Evolutionary conservation across 176 grass and related monocot species (phyloP).

Genomic region (Miscanthus lutarioriparius): DNA sequence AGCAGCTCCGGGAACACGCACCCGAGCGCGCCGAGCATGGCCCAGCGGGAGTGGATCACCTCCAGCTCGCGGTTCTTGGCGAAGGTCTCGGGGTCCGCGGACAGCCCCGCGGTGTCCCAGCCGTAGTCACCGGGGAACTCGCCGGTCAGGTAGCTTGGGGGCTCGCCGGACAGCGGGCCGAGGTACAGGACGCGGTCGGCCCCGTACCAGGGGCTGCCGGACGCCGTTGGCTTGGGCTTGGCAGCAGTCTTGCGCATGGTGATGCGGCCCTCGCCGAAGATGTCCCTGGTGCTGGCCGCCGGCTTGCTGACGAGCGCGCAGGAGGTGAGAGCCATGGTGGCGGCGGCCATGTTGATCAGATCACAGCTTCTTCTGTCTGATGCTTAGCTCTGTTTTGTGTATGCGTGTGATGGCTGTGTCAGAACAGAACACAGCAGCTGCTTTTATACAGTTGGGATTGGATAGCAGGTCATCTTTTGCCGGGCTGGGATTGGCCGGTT

Average conservation of each 20-base stretch:
- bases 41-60: conserved; percentile 67
- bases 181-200: conserved; percentile 58
- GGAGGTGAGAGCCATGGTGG: conserved; percentile 58
- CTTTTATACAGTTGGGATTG: background rate
- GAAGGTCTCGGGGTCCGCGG: conserved; percentile 60
- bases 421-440: background rate
- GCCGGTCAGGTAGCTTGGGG: conserved; percentile 54
- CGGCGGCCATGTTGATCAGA: conserved; percentile 46
- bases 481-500: conserved; percentile 26
- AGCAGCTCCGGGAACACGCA: conserved; percentile 68
- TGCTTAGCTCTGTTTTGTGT: background rate
- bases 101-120: conserved; percentile 56
- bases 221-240: conserved; percentile 24
- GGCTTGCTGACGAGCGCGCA: conserved; percentile 36
- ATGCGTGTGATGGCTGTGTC: background rate
- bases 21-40: conserved; percentile 63
- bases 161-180: conserved; percentile 39
- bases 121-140: conserved; percentile 72
- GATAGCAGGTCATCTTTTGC: conserved; percentile 37
- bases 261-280: conserved; percentile 56
- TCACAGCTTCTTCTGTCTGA: background rate
- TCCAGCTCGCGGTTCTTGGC: conserved; percentile 72
- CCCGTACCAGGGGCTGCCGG: conserved; percentile 59
- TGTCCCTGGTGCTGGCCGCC: background rate
- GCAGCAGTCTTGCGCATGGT: conserved; percentile 58